These are phyloP conservation scores for Crucihimalaya himalaica DNA, from an alignment of 345 rosid genomes.

Conservation along the genomic window DNA sequence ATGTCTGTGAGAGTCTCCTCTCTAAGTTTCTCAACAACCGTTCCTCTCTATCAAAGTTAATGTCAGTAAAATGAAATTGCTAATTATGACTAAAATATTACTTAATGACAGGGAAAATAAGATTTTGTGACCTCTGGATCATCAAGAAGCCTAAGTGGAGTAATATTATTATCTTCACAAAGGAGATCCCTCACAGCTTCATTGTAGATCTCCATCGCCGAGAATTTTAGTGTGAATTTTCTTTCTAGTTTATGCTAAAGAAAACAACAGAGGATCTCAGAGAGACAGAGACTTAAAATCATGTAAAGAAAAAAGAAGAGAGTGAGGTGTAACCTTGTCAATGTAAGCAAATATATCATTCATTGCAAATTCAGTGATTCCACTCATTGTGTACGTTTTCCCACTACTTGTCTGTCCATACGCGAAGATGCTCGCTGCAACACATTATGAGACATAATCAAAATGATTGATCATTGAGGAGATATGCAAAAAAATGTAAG, in stretches of 20 bases:
- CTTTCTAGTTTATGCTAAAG: constrained; percentile 61
- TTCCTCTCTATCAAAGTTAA: constrained; percentile 61
- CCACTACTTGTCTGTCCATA: constrained; percentile 88
- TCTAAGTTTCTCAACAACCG: constrained; percentile 74
- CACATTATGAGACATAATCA: not conserved
- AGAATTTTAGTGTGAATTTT: constrained; percentile 70
- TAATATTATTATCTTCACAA: constrained; percentile 49
- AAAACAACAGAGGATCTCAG: constrained; percentile 16
- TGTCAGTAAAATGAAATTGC: not conserved
- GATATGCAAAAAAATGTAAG: not conserved
- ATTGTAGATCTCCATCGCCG: constrained; percentile 91
- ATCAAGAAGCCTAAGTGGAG: constrained; percentile 79
- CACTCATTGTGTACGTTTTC: constrained; percentile 80
- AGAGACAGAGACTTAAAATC: not conserved
- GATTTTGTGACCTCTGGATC: constrained; percentile 77
- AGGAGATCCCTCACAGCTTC: constrained; percentile 91
- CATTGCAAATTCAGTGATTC: constrained; percentile 60
- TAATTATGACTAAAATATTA: constrained; percentile 8
- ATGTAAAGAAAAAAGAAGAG: not conserved
- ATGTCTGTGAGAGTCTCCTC: constrained; percentile 64
- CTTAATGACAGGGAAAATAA: not conserved
- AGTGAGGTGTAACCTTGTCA: constrained; percentile 43
- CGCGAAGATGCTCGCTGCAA: constrained; percentile 69
- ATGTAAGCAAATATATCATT: constrained; percentile 58
- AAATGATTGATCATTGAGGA: not conserved